phyloP scores from a whole-genome alignment of 768 basidiomycete genomes.

The Tricholoma saponaceum region DNA sequence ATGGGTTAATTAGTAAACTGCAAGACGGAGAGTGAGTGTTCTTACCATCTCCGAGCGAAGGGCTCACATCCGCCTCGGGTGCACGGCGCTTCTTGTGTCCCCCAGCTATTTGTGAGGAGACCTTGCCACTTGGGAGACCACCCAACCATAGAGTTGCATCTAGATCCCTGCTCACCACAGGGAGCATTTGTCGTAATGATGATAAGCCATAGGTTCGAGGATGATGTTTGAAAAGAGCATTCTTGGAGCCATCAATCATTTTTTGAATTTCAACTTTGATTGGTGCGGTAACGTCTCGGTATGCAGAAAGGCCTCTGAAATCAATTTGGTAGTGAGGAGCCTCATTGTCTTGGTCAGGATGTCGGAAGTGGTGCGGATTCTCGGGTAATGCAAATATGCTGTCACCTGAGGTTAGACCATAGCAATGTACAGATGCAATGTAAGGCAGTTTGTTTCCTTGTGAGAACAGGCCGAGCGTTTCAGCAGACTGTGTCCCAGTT shows the following conservation, averaged over 20 bases:
- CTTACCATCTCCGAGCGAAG: not conserved
- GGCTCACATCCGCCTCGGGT: not conserved
- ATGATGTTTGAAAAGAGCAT: not conserved
- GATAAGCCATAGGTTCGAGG: not conserved
- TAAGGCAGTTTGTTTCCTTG: slow-evolving; percentile 8
- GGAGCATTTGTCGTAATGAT: not conserved
- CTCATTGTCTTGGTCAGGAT: slow-evolving; percentile 2
- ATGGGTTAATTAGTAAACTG: not conserved
- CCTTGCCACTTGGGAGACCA: not conserved
- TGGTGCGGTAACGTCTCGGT: not conserved
- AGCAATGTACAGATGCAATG: slow-evolving; percentile 16
- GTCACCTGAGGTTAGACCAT: not conserved
- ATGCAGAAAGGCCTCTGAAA: slow-evolving; percentile 8
- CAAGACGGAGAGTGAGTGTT: not conserved
- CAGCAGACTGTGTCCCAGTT: not conserved
- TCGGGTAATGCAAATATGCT: not conserved
- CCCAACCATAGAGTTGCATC: not conserved
- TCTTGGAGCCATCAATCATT: not conserved
- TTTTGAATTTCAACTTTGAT: not conserved
- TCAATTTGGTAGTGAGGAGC: slow-evolving; percentile 15
- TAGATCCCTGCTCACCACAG: not conserved
- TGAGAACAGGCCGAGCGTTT: not conserved
- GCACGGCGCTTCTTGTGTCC: not conserved
- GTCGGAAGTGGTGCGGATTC: not conserved
- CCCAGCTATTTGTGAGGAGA: not conserved